phyloP scores from a whole-genome alignment of 2,329 filamentous ascomycete genomes.

The Fusarium pseudoanthophilum region DNA sequence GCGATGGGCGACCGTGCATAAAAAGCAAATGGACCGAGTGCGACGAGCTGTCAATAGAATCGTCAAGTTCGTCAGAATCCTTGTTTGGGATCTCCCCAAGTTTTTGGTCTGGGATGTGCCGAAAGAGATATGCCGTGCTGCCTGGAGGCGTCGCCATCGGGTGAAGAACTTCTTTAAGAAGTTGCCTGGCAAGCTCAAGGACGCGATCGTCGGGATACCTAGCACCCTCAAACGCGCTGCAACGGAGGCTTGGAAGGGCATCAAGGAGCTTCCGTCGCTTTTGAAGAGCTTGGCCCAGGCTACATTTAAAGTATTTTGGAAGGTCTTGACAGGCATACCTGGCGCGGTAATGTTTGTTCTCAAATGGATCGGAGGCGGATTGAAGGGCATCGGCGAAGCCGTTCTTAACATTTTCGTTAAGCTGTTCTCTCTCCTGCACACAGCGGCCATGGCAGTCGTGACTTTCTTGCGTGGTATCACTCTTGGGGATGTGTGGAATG shows the following conservation, averaged over 20 bases:
- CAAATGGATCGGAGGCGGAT: slow-evolving; percentile 46
- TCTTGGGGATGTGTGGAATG: slow-evolving; percentile 53
- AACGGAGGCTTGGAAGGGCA: slow-evolving; percentile 22
- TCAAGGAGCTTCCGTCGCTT: slow-evolving; percentile 36
- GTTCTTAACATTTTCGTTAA: slow-evolving; percentile 41
- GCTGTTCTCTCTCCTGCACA: slow-evolving; percentile 51
- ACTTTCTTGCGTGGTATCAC: slow-evolving; percentile 51
- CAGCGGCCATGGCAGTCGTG: slow-evolving; percentile 47
- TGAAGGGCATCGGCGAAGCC: slow-evolving; percentile 43
- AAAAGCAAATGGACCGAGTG: slow-evolving; percentile 43
- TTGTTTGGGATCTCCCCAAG: slow-evolving; percentile 48
- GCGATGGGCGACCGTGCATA: slow-evolving; percentile 51
- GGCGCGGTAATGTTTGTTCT: slow-evolving; percentile 40
- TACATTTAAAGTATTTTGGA: slow-evolving; percentile 35
- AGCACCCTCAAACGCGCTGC: slow-evolving; percentile 10
- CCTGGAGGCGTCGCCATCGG: slow-evolving; percentile 42
- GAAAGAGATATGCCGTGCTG: slow-evolving; percentile 17
- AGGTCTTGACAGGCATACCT: slow-evolving; percentile 31
- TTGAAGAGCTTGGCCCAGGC: slow-evolving; percentile 9
- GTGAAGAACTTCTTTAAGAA: slow-evolving; percentile 44
- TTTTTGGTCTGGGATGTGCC: slow-evolving; percentile 46
- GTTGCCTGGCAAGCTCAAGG: slow-evolving; percentile 44
- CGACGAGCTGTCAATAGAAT: slow-evolving; percentile 41
- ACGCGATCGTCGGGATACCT: slow-evolving; percentile 31
- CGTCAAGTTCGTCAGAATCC: slow-evolving; percentile 34